phyloP scores from a whole-genome alignment of 371 early-diverging fungal species.

The Mucor mucedo region DNA sequence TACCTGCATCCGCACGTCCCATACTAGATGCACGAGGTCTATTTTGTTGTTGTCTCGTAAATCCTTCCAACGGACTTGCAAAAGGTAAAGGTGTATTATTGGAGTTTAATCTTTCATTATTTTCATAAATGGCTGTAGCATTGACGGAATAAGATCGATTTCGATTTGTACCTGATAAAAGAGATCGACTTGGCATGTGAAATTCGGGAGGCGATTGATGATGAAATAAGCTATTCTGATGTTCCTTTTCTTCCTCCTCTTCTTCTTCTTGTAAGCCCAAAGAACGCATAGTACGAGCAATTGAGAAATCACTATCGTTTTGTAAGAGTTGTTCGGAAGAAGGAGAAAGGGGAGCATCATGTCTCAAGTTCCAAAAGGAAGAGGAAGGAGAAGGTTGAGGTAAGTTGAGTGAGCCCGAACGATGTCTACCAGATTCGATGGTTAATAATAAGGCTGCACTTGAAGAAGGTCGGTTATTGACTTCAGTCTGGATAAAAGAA shows the following conservation, averaged over 20 bases:
- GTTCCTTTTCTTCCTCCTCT: constrained; percentile 41
- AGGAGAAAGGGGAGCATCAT: constrained; percentile 50
- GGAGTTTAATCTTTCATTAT: neutral
- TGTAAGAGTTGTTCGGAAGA: constrained; percentile 63
- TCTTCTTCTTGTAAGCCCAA: constrained; percentile 76
- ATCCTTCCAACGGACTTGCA: constrained; percentile 48
- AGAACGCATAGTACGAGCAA: constrained; percentile 76
- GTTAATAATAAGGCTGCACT: constrained; percentile 53
- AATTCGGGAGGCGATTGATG: constrained; percentile 46
- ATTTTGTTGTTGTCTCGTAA: constrained; percentile 53
- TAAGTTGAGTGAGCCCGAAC: constrained; percentile 68
- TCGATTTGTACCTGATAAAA: constrained; percentile 54
- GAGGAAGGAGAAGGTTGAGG: constrained; percentile 58
- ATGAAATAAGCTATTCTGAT: constrained; percentile 23
- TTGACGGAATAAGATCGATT: constrained; percentile 79
- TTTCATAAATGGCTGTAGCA: constrained; percentile 62
- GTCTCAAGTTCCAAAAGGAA: constrained; percentile 62
- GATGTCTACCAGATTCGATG: constrained; percentile 53
- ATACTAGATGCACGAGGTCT: constrained; percentile 69
- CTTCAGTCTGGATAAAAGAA: constrained; percentile 59
- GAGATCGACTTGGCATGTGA: constrained; percentile 42
- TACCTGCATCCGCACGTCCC: constrained; percentile 58
- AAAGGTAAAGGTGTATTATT: constrained; percentile 14
- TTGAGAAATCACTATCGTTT: constrained; percentile 65
- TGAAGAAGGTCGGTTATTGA: constrained; percentile 19